Evolutionary conservation across 1,284 basidiomycete species (phyloP), one percentile per base, ranked within the genome.

Genomic region (Ustilago tritici): DNA sequence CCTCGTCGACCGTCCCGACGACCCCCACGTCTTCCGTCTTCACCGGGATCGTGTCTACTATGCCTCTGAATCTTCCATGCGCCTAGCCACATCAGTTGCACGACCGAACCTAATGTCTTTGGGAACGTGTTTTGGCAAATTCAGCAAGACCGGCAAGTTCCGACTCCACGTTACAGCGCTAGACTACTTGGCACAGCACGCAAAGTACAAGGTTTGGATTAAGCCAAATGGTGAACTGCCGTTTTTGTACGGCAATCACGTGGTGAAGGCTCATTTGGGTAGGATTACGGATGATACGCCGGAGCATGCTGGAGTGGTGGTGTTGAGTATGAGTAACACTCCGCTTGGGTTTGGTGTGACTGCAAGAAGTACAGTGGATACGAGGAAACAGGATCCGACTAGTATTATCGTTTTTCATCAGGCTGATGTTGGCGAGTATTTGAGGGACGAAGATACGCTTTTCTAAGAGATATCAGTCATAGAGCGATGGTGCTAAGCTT

Each of bases 191-290:
- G 94, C 95, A 2, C 94, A 97, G 85, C 98, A 98, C 86, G 96
- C 97, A 31, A 98, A 97, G 88, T 95, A 95, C 89, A 99, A 99
- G 90, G 91, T 98, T 41, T 99, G 97, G 97, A 96, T 99, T 87
- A 99, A 99, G 87, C 93, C 95, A 15, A 97, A 99, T 77, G 97
- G 97, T 84, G 97, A 99, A 88, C 95, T 99, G 91, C 97, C 97
- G 2, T 99, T 98, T 89, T 88, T 99, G 57, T 99, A 99, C 84
- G 97, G 97, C 65, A 99, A 99, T 86, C 95, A 99, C 88, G 93
- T 99, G 71, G 91, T 98, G 78, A 99, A 99, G 88, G 97, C 97
- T 35, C 97, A 99, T 87, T 89, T 99, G 32, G 96, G 97, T n/a
- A 90, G 96, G 80, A 98, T 99, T 86, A 98, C 97, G 60, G 97